Conservation (phyloP, 306 rosid genomes). For the Cucumis cinereus region DNA sequence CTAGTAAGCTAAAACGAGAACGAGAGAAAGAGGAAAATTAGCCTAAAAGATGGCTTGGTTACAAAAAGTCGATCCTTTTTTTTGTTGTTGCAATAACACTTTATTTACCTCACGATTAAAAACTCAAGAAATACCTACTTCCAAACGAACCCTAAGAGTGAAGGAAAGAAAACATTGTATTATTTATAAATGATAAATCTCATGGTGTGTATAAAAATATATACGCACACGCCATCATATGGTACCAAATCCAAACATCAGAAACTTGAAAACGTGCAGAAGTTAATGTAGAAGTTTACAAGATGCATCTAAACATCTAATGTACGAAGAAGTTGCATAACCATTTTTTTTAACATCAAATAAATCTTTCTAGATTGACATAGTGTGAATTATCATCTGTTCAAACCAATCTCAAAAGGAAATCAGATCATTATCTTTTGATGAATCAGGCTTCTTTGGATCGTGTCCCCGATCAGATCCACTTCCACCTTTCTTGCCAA, state of each 20-base stretch:
- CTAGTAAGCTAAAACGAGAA: too few relatives aligned
- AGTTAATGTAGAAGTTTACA: slow-evolving; percentile 1
- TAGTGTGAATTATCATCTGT: background rate
- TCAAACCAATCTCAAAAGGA: slow-evolving; percentile 34
- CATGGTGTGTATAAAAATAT: background rate
- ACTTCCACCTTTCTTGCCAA: slow-evolving; percentile 65
- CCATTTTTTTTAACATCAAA: background rate
- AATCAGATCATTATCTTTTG: slow-evolving; percentile 72
- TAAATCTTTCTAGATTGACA: background rate
- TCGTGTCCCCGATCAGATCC: slow-evolving; percentile 43
- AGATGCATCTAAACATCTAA: background rate
- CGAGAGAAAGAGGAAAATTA: too few relatives aligned
- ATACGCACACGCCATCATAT: background rate
- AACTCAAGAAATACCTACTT: background rate
- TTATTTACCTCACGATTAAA: background rate
- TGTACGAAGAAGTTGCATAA: background rate
- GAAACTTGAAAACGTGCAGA: background rate
- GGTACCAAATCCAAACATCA: background rate
- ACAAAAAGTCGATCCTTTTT: too few relatives aligned
- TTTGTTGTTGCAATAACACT: background rate
- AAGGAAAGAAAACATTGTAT: slow-evolving; percentile 1
- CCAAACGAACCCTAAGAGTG: background rate
- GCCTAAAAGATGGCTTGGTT: too few relatives aligned
- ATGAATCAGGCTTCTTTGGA: slow-evolving; percentile 52
- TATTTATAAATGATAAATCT: slow-evolving; percentile 5